Evolutionary conservation across 2,329 filamentous ascomycete species (phyloP), one percentile per base, ranked within the genome.

Genomic region (Phaeosphaeriaceae sp.): DNA sequence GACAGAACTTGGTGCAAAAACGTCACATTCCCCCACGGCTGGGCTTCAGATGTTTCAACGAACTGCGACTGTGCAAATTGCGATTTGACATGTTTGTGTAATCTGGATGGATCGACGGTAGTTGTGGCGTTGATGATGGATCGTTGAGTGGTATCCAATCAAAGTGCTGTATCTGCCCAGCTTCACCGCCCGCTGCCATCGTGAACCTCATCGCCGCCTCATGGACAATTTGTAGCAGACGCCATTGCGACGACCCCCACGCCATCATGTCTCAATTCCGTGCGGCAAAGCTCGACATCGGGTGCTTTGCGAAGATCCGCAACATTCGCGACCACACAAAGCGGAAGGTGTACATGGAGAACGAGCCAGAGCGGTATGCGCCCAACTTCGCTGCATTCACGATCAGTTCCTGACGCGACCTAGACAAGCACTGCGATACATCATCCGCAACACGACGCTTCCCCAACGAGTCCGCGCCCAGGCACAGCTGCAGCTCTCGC

Each of bases 321-420:
- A 86, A 91, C 67, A 90, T 99, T 76, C 92, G 95, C 71, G 95
- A 99, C 80, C 92, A 98, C 82, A 93, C 93, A 54, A 99, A 98
- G 87, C 91, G 95, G 72, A 94, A 96, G 82, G 91, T 93, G 58
- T 97, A 93, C 73, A 91, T 90, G 75, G 85, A 92, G 76, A 83
- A 90, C 75, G 95, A 99, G 82, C 88, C 93, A 4, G 91, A 97
- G 81, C 90, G 94, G 93, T 96, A 83, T 63, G 76, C 53, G 24
- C 58, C 66, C 51, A 22, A 24, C n/a, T 36, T 54, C 53, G 45
- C 40, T 41, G 27, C 7, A 25, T 49, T 36, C 47, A 50, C 45
- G 40, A 48, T 42, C 33, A 56, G 54, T 66, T 36, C 63, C 50
- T 19, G 7, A 21, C 5, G 21, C 24, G 5, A 46, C 33, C 53